Evolutionary conservation across 1,284 basidiomycete species (phyloP).

Genomic region (Neolentinus lepideus): DNA sequence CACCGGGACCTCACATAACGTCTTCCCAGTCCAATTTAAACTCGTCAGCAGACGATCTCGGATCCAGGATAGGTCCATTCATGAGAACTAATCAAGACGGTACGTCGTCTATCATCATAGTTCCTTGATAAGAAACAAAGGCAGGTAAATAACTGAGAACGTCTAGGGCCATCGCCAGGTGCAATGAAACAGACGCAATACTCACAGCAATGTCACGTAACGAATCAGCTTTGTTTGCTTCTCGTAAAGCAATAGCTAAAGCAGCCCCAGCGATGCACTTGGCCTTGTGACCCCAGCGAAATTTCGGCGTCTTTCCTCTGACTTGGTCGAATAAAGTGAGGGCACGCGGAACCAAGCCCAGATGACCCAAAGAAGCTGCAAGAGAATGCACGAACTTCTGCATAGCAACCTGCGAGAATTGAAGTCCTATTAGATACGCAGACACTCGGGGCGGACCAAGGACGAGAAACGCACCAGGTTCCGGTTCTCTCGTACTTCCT

Average conservation of each 20-base stretch:
- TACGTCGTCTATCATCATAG: not conserved
- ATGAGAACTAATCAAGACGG: not conserved
- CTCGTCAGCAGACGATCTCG: not conserved
- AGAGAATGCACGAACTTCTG: slow-evolving; percentile 52
- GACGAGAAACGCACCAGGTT: slow-evolving; percentile 39
- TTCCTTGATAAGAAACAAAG: not conserved
- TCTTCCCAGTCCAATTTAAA: not conserved
- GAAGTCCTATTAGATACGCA: not conserved
- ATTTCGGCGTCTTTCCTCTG: slow-evolving; percentile 39
- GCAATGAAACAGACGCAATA: slow-evolving; percentile 4
- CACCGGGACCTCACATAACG: not conserved
- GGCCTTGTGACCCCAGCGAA: slow-evolving; percentile 65
- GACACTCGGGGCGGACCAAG: slow-evolving; percentile 6
- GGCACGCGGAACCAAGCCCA: slow-evolving; percentile 53
- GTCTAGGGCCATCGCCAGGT: slow-evolving; percentile 1
- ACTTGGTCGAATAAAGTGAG: slow-evolving; percentile 58
- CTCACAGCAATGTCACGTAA: slow-evolving; percentile 58
- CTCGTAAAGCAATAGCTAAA: slow-evolving; percentile 59
- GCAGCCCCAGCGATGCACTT: slow-evolving; percentile 59
- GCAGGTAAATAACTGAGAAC: not conserved
- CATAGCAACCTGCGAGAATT: slow-evolving; percentile 45
- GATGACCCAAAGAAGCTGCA: slow-evolving; percentile 43
- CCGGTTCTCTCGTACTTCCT: slow-evolving; percentile 49
- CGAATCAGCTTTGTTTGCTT: slow-evolving; percentile 56
- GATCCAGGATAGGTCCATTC: not conserved